These are phyloP conservation scores for Fusarium sp. DNA, from an alignment of 2,329 filamentous ascomycete species.

Conservation along the genomic window DNA sequence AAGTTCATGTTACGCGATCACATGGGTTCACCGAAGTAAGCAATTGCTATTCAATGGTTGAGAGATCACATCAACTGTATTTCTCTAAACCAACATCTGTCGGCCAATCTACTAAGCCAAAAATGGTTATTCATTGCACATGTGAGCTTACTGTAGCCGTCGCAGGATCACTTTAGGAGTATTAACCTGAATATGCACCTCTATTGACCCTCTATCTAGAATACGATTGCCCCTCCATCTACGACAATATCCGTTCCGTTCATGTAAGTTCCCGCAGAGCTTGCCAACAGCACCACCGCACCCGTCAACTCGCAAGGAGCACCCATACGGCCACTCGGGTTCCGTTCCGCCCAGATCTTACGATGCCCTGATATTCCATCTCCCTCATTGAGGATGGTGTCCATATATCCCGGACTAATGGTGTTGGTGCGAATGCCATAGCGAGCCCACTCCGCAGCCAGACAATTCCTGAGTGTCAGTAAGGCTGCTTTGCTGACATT, in stretches of 20 bases:
- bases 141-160: no score
- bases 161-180: no score
- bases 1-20: no score
- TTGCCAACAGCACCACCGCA: background rate
- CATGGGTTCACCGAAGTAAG: no score
- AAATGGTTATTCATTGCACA: no score
- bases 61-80: no score
- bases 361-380: background rate
- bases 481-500: background rate
- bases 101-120: no score
- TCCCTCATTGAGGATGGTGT: background rate
- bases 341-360: background rate
- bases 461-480: background rate
- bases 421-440: background rate
- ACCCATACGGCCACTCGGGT: background rate
- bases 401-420: background rate
- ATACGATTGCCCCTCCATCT: background rate
- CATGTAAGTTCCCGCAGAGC: background rate
- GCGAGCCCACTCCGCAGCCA: background rate
- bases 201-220: background rate
- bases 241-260: background rate
- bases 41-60: no score
- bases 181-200: background rate
- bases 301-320: background rate
- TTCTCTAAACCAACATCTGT: no score